phyloP scores from a whole-genome alignment of 78 protist species.

The Creolimax fragrantissima region DNA sequence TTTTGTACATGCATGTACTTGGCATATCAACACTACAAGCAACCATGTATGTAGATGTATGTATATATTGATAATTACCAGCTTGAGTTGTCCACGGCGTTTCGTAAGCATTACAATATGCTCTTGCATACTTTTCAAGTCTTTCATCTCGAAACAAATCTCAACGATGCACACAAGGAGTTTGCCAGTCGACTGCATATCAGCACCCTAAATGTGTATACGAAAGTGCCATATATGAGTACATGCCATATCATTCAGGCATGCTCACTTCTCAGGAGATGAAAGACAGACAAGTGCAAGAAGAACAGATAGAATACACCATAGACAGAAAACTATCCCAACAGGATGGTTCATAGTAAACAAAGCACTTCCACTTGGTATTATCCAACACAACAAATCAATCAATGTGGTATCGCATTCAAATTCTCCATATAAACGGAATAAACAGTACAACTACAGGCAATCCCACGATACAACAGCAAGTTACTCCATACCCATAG shows the following conservation, averaged over 20 bases:
- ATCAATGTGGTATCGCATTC: not conserved
- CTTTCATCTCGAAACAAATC: not conserved
- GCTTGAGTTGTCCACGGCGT: slow-evolving; percentile 34
- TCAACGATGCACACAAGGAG: slow-evolving; percentile 3
- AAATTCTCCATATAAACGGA: not conserved
- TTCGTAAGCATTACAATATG: slow-evolving; percentile 12
- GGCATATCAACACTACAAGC: no score
- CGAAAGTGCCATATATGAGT: not conserved
- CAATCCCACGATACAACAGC: not conserved
- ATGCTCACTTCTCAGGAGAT: no score
- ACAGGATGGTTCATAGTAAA: not conserved
- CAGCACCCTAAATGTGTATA: not conserved
- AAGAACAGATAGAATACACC: not conserved
- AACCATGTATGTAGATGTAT: no score
- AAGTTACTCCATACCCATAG: not conserved
- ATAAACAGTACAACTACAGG: not conserved
- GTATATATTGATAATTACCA: not conserved
- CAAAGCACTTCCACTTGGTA: not conserved
- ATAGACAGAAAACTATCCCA: not conserved
- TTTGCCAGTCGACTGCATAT: slow-evolving; percentile 4
- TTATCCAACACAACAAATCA: not conserved
- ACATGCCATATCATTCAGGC: no score
- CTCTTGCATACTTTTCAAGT: slow-evolving; percentile 10
- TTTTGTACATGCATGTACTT: no score
- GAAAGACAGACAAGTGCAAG: not conserved